Evolutionary conservation across 148 eudicot species (phyloP).

Genomic region (Heliosperma pusillum): DNA sequence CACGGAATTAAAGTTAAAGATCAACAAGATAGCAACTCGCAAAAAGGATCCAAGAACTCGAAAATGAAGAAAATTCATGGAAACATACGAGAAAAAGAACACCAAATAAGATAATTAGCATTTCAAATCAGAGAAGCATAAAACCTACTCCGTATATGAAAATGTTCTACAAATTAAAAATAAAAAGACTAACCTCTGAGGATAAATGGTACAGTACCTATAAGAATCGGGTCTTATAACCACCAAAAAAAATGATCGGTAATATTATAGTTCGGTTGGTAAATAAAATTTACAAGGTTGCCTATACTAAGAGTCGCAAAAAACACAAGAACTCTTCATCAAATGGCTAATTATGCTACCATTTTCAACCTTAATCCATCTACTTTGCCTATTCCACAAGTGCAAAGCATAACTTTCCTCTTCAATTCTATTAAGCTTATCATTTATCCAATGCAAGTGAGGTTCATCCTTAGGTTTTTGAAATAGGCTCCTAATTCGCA

Average conservation of each 20-base stretch:
- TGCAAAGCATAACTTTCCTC: conserved; percentile 60
- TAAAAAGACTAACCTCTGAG: not conserved
- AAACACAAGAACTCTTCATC: conserved; percentile 45
- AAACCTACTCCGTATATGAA: not conserved
- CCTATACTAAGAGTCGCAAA: conserved; percentile 41
- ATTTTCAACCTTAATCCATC: conserved; percentile 40
- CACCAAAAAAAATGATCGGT: not conserved
- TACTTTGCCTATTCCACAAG: conserved; percentile 80
- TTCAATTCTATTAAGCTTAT: conserved; percentile 44
- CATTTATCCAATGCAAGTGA: conserved; percentile 41
- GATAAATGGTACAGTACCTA: too few species aligned
- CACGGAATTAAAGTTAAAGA: too few species aligned
- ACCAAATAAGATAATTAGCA: too few species aligned
- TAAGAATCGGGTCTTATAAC: too few species aligned
- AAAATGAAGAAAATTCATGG: too few species aligned
- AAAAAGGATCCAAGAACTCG: too few species aligned
- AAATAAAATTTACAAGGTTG: conserved; percentile 20
- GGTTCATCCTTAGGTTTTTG: conserved; percentile 35
- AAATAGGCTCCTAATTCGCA: conserved; percentile 41
- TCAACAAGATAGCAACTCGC: too few species aligned
- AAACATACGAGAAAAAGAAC: too few species aligned
- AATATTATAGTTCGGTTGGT: too few species aligned
- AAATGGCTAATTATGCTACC: conserved; percentile 62
- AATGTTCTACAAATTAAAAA: not conserved
- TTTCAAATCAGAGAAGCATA: too few species aligned